Evolutionary conservation across 1,284 basidiomycete species (phyloP), one percentile per base, ranked within the genome.

Genomic region (Afroboletus lepidellus): DNA sequence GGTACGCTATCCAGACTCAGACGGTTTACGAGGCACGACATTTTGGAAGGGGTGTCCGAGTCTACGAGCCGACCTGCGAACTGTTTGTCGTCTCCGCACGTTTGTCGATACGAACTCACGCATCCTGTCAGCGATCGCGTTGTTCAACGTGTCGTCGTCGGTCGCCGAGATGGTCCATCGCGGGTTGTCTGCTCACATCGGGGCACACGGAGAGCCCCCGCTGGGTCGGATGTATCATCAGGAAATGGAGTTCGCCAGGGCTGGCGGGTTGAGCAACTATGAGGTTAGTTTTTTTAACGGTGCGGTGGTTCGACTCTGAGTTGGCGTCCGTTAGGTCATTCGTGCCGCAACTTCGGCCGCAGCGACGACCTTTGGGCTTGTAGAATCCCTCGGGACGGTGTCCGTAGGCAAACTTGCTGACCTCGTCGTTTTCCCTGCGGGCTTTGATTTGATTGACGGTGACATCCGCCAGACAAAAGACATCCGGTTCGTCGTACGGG

Each of bases 191-290:
- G 74, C 81, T 1, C 80, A 85, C 56, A 84, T 89, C 53, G 86
- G 86, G 25, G 86, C 86, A 0, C 86, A 89, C 57, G 86, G 86
- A n/a, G 87, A 89, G 65, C 77, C 81, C 2, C 86, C 87, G 0
- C 67, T 87, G 13, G 86, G 86, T 1, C 61, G 83, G n/a, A 87
- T 85, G 69, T 89, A 88, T 60, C 87, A 89, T 55, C 77, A 79
- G 20, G 86, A 89, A 61, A 83, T 88, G 78, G 75, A 71, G 52
- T 86, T 86, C 64, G 74, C 83, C 15, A 70, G 73, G 46, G 71
- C 74, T 16, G 87, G 86, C 16, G 87, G 86, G 2, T 60, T 69
- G 48, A 70, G 64, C 3, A 78, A 76, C 61, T 81, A 79, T 55
- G 76, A 81, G 67, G 78, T 77, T 11, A 9, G 59, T 49, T 11